These are phyloP conservation scores for Metarhizium album DNA, from an alignment of 2,329 filamentous ascomycete genomes.

Conservation along the genomic window DNA sequence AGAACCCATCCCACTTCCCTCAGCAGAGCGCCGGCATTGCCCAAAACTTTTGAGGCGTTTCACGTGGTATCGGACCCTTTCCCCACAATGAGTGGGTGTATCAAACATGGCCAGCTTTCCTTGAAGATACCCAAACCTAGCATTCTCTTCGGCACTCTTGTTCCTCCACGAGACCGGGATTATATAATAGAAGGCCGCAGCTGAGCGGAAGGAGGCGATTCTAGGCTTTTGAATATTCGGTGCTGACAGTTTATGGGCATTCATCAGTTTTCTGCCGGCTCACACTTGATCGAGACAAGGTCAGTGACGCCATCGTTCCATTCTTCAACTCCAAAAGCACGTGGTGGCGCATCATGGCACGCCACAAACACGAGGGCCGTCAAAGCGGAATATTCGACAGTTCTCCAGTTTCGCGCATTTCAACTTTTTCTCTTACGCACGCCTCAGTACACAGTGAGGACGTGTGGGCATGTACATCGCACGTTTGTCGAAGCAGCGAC, in stretches of 20 bases:
- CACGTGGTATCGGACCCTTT: neutral
- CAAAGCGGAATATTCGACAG: neutral
- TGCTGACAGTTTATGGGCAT: neutral
- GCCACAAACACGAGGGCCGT: neutral
- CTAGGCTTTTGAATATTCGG: neutral
- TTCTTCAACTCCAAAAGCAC: neutral
- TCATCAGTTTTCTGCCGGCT: neutral
- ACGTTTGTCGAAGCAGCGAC: neutral
- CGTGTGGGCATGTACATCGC: neutral
- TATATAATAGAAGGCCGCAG: neutral
- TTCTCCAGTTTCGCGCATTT: neutral
- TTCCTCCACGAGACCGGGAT: neutral
- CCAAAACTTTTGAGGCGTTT: constrained; percentile 72
- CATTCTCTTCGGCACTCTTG: neutral
- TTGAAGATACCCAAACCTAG: constrained; percentile 4
- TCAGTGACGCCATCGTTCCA: neutral
- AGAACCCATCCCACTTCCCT: constrained; percentile 79
- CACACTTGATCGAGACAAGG: neutral
- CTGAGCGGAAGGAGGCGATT: neutral
- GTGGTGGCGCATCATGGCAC: neutral
- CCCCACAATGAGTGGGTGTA: neutral
- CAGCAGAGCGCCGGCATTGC: constrained; percentile 92
- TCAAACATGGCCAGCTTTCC: neutral
- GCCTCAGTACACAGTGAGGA: neutral
- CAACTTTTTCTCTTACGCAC: neutral